phyloP scores from a whole-genome alignment of 208 protist genomes.

The Leishmania lainsoni region DNA sequence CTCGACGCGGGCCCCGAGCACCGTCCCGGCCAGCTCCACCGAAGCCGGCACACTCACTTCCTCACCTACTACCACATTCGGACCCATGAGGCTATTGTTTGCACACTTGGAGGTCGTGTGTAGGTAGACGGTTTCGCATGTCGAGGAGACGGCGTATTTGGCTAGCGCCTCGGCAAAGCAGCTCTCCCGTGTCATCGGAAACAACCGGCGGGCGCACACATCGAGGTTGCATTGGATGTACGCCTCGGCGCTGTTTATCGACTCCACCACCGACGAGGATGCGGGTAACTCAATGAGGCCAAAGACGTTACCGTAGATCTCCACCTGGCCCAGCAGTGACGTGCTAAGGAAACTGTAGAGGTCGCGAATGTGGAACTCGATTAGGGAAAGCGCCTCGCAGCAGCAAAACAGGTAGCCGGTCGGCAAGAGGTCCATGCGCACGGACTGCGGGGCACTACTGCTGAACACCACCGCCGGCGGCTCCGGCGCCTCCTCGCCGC shows the following conservation, averaged over 20 bases:
- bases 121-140: constrained; percentile 76
- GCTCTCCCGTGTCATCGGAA: constrained; percentile 82
- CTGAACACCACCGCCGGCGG: constrained; percentile 57
- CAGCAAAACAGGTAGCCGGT: constrained; percentile 80
- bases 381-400: constrained; percentile 64
- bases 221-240: constrained; percentile 84
- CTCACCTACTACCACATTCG: constrained; percentile 72
- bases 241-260: constrained; percentile 58
- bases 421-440: constrained; percentile 78
- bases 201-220: constrained; percentile 74
- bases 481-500: constrained; percentile 42
- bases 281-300: constrained; percentile 53
- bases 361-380: constrained; percentile 72
- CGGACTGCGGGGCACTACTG: constrained; percentile 41
- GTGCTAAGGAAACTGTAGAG: constrained; percentile 67
- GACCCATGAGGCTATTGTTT: constrained; percentile 29
- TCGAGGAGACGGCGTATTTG: constrained; percentile 68
- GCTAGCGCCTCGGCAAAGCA: constrained; percentile 73
- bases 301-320: constrained; percentile 82
- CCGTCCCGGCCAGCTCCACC: constrained; percentile 54
- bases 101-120: constrained; percentile 51
- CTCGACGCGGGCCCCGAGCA: constrained; percentile 56
- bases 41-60: constrained; percentile 53
- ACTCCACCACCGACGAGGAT: constrained; percentile 48
- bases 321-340: constrained; percentile 61